These are phyloP conservation scores for Meripilus lineatus DNA, from an alignment of 1,284 basidiomycete species.

Conservation along the genomic window DNA sequence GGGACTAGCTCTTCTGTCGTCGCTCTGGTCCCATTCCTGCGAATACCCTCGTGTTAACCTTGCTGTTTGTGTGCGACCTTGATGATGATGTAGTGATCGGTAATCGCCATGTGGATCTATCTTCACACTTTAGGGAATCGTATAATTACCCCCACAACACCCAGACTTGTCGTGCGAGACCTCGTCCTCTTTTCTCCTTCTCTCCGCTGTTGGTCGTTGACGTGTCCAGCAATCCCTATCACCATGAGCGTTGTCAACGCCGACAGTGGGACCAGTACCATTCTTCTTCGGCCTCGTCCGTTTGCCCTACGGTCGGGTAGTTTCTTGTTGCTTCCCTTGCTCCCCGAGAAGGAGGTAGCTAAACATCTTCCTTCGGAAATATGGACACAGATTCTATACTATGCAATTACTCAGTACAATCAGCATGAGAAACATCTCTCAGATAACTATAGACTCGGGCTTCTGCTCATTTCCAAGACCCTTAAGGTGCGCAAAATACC, in stretches of 20 bases:
- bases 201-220: neutral
- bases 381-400: conserved; percentile 59
- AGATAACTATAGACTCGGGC: conserved; percentile 16
- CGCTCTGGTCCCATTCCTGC: no score
- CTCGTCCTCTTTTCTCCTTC: neutral
- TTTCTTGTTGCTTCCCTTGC: conserved; percentile 62
- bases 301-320: conserved; percentile 43
- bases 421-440: conserved; percentile 10
- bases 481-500: conserved; percentile 53
- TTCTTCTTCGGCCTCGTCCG: conserved; percentile 36
- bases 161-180: no score
- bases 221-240: neutral
- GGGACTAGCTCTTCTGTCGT: no score
- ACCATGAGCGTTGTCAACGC: neutral
- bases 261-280: neutral
- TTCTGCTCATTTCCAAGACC: conserved; percentile 63
- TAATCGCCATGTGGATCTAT: no score
- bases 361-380: conserved; percentile 64
- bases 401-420: conserved; percentile 36
- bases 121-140: no score
- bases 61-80: no score
- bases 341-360: conserved; percentile 45
- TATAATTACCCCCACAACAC: no score
- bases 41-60: no score
- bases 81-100: no score